These are phyloP conservation scores for Stemphylium lycopersici DNA, from an alignment of 2,329 filamentous ascomycete genomes.

Conservation along the genomic window DNA sequence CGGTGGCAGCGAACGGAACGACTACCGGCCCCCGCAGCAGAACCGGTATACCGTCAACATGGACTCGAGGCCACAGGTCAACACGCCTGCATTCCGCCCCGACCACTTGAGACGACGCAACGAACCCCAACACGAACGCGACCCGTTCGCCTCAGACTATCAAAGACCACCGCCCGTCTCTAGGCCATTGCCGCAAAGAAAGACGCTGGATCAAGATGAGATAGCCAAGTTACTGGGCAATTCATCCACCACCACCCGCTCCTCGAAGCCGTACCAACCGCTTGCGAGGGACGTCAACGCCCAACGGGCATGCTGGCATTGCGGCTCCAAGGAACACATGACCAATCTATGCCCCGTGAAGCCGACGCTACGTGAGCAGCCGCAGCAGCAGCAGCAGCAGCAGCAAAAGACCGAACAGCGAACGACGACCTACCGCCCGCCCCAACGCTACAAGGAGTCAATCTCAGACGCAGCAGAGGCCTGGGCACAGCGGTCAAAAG, in stretches of 20 bases:
- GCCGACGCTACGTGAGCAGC: conserved; percentile 30
- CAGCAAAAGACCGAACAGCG: conserved; percentile 10
- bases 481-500: conserved; percentile 29
- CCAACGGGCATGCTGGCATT: conserved; percentile 40
- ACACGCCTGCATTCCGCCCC: conserved; percentile 34
- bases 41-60: conserved; percentile 41
- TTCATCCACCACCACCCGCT: conserved; percentile 8
- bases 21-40: conserved; percentile 14
- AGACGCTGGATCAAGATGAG: conserved; percentile 37
- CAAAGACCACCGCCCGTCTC: conserved; percentile 1
- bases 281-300: conserved; percentile 30
- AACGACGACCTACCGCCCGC: conserved; percentile 15
- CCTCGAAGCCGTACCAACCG: conserved; percentile 27
- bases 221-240: conserved; percentile 34
- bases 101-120: conserved; percentile 37
- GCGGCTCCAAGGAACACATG: conserved; percentile 32
- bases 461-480: conserved; percentile 37
- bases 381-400: conserved; percentile 6
- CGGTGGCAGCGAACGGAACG: conserved; percentile 3
- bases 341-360: conserved; percentile 34
- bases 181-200: conserved; percentile 20
- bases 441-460: conserved; percentile 20
- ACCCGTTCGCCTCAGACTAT: conserved; percentile 1
- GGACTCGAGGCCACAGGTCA: conserved; percentile 34
- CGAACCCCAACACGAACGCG: conserved; percentile 19